phyloP scores from a whole-genome alignment of 768 basidiomycete genomes.

The Termitomyces sp. region DNA sequence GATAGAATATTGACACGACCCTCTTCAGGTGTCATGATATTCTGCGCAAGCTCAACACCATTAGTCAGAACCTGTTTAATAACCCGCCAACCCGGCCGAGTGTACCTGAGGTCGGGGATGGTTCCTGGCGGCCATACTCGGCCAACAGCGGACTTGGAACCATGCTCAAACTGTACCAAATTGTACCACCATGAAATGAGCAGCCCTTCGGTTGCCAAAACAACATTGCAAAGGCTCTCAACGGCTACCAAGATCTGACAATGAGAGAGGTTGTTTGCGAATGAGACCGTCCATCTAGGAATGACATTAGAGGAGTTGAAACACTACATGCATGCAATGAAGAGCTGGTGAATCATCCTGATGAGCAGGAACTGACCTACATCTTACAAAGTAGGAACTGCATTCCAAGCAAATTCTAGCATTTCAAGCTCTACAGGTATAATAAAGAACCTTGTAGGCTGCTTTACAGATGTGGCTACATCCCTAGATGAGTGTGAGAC shows the following conservation, averaged over 20 bases:
- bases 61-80: conserved; percentile 70
- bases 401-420: neutral
- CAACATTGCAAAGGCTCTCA: conserved; percentile 82
- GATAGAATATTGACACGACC: conserved; percentile 17
- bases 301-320: neutral
- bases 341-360: neutral
- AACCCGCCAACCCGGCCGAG: conserved; percentile 27
- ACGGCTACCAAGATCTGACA: conserved; percentile 76
- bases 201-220: conserved; percentile 37
- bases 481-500: conserved; percentile 21
- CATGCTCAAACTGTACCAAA: too few species aligned
- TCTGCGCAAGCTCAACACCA: conserved; percentile 48
- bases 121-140: too few species aligned
- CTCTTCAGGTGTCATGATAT: conserved; percentile 63
- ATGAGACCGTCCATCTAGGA: conserved; percentile 59
- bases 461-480: conserved; percentile 28
- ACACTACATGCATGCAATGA: neutral
- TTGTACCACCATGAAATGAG: too few species aligned
- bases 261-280: conserved; percentile 70
- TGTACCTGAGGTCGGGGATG: too few species aligned
- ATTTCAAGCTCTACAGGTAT: conserved; percentile 33
- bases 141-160: too few species aligned
- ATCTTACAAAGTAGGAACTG: conserved; percentile 14
- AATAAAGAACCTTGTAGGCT: conserved; percentile 38
- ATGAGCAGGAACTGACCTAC: conserved; percentile 16